These are phyloP conservation scores for Glycine soja DNA, from an alignment of 306 rosid species.

Conservation along the genomic window DNA sequence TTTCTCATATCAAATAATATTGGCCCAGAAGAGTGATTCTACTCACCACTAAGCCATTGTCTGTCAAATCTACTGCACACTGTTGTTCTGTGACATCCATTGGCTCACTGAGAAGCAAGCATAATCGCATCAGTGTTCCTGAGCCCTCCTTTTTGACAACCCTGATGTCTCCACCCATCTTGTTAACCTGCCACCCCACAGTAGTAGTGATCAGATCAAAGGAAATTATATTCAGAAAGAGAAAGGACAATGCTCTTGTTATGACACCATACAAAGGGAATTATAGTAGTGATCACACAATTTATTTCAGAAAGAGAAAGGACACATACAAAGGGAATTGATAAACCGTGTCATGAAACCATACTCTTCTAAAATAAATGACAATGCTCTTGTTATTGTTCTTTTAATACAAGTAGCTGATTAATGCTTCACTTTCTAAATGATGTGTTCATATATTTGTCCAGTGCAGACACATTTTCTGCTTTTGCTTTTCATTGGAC, in stretches of 20 bases:
- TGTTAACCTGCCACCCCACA: slow-evolving; percentile 70
- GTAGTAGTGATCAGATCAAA: slow-evolving; percentile 28
- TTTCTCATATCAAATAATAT: slow-evolving; percentile 29
- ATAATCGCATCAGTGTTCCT: slow-evolving; percentile 87
- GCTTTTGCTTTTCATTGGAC: neutral
- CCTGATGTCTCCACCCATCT: slow-evolving; percentile 99
- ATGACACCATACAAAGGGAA: too few relatives aligned
- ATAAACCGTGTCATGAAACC: slow-evolving; percentile 32
- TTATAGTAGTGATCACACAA: neutral
- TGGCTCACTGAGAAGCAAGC: slow-evolving; percentile 77
- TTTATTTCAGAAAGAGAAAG: slow-evolving; percentile 19
- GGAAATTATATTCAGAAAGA: slow-evolving; percentile 26
- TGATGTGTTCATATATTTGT: neutral
- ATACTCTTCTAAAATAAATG: neutral
- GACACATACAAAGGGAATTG: neutral
- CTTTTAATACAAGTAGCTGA: slow-evolving; percentile 25
- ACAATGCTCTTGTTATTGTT: slow-evolving; percentile 2
- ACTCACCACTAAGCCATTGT: slow-evolving; percentile 76
- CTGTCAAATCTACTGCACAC: slow-evolving; percentile 66
- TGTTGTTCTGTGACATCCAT: slow-evolving; percentile 72
- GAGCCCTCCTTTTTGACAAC: slow-evolving; percentile 82
- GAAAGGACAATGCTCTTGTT: too few relatives aligned
- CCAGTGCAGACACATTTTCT: neutral
- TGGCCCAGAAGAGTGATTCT: slow-evolving; percentile 34
- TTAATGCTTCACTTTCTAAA: slow-evolving; percentile 1